A percentile compares a stretch with the other conserved stretches of the same genome.
These are phyloP conservation scores for Phytophthora cactorum DNA, from an alignment of 352 stramenopile genomes.

Conservation along the genomic window DNA sequence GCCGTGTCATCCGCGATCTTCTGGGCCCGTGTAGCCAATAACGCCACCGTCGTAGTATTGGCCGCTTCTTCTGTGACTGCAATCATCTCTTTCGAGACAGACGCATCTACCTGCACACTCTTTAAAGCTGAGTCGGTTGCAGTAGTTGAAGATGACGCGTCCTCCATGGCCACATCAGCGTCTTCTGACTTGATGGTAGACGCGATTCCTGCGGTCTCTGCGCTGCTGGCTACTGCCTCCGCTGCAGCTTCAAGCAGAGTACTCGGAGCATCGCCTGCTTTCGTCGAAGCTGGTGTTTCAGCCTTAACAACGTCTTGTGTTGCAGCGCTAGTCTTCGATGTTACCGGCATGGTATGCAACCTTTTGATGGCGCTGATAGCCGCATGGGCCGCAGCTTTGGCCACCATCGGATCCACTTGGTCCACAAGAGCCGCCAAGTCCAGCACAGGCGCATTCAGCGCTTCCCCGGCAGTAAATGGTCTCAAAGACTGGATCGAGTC, in stretches of 20 bases:
- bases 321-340: background rate
- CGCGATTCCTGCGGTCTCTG: conserved; percentile 47
- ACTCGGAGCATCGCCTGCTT: conserved; percentile 2
- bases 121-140: conserved; percentile 12
- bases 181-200: conserved; percentile 52
- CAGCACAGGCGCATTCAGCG: conserved; percentile 59
- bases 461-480: conserved; percentile 53
- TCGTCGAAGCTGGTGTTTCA: conserved; percentile 1
- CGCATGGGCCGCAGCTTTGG: conserved; percentile 71
- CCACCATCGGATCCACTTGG: conserved; percentile 72
- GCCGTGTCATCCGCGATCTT: conserved; percentile 51
- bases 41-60: conserved; percentile 60
- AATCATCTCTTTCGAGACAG: conserved; percentile 57
- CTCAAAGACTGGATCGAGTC: conserved; percentile 31
- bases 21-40: conserved; percentile 64
- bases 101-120: background rate
- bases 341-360: conserved; percentile 58
- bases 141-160: conserved; percentile 2
- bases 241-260: conserved; percentile 48
- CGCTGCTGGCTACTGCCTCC: conserved; percentile 44
- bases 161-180: conserved; percentile 57
- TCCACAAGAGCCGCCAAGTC: conserved; percentile 61
- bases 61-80: conserved; percentile 71
- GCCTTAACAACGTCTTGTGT: conserved; percentile 17
- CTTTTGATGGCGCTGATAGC: conserved; percentile 67